A percentile compares a stretch with the other conserved stretches of the same genome.
These are phyloP conservation scores for Sporothrix brasiliensis DNA, from an alignment of 2,329 filamentous ascomycete genomes.

Conservation along the genomic window DNA sequence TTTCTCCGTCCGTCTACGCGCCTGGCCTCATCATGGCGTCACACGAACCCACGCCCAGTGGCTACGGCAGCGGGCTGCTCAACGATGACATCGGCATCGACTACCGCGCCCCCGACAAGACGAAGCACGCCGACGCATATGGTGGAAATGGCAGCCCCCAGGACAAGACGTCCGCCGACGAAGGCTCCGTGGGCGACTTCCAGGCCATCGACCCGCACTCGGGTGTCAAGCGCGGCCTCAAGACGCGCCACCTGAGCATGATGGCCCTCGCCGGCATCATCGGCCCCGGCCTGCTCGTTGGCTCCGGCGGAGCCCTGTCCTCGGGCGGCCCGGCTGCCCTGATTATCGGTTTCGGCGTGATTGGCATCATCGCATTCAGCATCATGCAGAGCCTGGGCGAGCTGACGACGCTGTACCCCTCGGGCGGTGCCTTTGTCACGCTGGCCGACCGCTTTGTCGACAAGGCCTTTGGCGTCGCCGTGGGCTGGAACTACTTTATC, in stretches of 20 bases:
- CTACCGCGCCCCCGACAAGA: constrained; percentile 31
- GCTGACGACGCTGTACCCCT: constrained; percentile 72
- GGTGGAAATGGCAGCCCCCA: constrained; percentile 3
- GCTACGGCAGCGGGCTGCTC: background rate
- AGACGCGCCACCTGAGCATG: constrained; percentile 69
- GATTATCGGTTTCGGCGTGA: constrained; percentile 72
- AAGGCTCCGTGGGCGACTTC: constrained; percentile 45
- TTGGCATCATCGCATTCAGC: constrained; percentile 68
- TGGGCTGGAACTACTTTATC: constrained; percentile 73
- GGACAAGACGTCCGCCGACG: constrained; percentile 42
- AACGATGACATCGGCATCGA: constrained; percentile 22
- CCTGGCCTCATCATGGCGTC: background rate
- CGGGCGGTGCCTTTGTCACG: constrained; percentile 70
- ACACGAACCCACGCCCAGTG: constrained; percentile 16
- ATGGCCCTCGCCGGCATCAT: constrained; percentile 65
- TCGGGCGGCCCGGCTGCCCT: constrained; percentile 71
- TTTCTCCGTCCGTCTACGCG: background rate
- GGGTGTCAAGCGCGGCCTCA: constrained; percentile 69
- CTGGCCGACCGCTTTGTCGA: constrained; percentile 72
- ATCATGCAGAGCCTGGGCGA: constrained; percentile 77
- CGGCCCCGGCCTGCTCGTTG: constrained; percentile 72
- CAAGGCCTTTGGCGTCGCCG: constrained; percentile 67
- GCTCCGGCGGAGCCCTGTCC: constrained; percentile 68
- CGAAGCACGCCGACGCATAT: background rate
- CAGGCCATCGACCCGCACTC: constrained; percentile 60